phyloP scores from a whole-genome alignment of 2,329 filamentous ascomycete species.

The Alternaria longipes region DNA sequence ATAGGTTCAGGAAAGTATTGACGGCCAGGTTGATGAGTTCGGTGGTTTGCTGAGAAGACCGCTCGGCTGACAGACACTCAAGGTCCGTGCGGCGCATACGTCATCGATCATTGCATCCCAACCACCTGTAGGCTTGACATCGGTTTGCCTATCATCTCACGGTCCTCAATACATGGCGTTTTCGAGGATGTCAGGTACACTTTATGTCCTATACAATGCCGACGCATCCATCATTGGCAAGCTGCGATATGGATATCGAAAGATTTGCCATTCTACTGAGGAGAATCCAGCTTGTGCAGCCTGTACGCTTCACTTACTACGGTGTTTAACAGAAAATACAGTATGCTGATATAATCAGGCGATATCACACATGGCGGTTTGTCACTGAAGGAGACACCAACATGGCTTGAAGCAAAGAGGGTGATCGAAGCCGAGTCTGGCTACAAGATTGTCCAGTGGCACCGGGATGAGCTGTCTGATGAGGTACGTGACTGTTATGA shows the following conservation, averaged over 20 bases:
- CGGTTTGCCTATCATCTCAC: too few species aligned
- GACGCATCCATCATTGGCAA: slow-evolving; percentile 4
- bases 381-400: neutral
- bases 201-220: slow-evolving; percentile 1
- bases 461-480: too few species aligned
- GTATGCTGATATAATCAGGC: neutral
- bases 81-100: too few species aligned
- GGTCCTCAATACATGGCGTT: neutral
- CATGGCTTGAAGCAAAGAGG: neutral
- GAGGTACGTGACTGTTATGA: too few species aligned
- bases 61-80: too few species aligned
- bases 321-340: too few species aligned
- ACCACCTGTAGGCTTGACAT: too few species aligned
- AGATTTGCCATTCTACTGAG: slow-evolving; percentile 2
- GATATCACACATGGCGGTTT: slow-evolving; percentile 2
- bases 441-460: too few species aligned
- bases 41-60: too few species aligned
- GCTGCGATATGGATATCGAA: neutral
- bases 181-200: neutral
- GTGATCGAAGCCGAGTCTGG: neutral
- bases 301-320: neutral
- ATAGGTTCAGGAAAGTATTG: too few species aligned
- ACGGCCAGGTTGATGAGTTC: too few species aligned
- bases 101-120: too few species aligned
- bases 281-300: slow-evolving; percentile 3